Evolutionary conservation across 306 rosid species (phyloP).

Genomic region (Morella rubra): DNA sequence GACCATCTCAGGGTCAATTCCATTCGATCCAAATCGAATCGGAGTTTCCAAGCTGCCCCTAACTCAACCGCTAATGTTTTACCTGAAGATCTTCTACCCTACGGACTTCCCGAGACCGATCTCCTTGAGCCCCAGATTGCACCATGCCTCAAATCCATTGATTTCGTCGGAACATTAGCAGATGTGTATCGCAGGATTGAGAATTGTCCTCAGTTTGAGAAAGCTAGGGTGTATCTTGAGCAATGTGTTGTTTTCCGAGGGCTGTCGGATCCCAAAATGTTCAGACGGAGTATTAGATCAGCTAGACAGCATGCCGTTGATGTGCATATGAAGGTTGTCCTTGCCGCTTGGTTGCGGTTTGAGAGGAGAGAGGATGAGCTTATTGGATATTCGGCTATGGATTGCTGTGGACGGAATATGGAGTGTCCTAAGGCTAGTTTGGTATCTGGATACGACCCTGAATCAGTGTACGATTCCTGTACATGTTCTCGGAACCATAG

Average conservation of each 20-base stretch:
- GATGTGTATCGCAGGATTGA: constrained; percentile 43
- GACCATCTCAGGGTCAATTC: constrained; percentile 50
- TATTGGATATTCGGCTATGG: constrained; percentile 53
- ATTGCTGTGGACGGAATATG: constrained; percentile 63
- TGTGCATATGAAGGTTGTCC: constrained; percentile 66
- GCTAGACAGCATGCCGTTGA: constrained; percentile 77
- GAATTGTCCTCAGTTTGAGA: constrained; percentile 51
- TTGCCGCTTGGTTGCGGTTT: constrained; percentile 67
- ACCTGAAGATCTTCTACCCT: constrained; percentile 54
- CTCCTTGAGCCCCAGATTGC: constrained; percentile 66
- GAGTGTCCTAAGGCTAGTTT: constrained; percentile 73
- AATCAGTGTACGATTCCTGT: constrained; percentile 60
- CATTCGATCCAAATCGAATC: constrained; percentile 42
- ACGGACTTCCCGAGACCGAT: constrained; percentile 62
- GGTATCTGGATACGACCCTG: constrained; percentile 61
- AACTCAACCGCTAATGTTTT: constrained; percentile 22
- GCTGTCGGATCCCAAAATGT: constrained; percentile 53
- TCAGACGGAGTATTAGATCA: constrained; percentile 64
- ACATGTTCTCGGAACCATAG: constrained; percentile 30
- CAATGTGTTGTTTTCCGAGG: constrained; percentile 62
- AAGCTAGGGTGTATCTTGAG: constrained; percentile 49
- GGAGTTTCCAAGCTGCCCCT: constrained; percentile 29
- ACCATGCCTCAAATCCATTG: constrained; percentile 44
- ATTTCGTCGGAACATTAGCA: constrained; percentile 49
- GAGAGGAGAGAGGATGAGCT: constrained; percentile 88